These are phyloP conservation scores for Metschnikowia hibisci DNA, from an alignment of 805 yeast genomes.

Conservation along the genomic window DNA sequence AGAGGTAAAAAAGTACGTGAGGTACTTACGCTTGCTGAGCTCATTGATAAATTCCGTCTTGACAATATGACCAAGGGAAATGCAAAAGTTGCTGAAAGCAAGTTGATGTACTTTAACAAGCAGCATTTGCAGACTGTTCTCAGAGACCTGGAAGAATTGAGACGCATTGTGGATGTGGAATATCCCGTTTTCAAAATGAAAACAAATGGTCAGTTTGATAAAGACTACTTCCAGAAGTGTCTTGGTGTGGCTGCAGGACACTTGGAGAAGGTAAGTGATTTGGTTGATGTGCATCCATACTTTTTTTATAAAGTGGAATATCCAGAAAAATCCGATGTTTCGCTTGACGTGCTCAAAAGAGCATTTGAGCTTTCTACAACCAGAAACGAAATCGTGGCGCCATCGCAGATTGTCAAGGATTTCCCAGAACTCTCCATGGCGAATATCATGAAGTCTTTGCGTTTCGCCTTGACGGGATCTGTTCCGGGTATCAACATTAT, in stretches of 20 bases:
- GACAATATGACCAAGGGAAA: slow-evolving; percentile 86
- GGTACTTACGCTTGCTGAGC: slow-evolving; percentile 46
- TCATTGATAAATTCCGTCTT: slow-evolving; percentile 55
- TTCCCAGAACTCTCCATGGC: slow-evolving; percentile 3
- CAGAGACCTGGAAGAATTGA: slow-evolving; percentile 30
- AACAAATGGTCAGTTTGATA: slow-evolving; percentile 15
- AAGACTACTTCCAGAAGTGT: slow-evolving; percentile 35
- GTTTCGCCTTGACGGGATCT: slow-evolving; percentile 70
- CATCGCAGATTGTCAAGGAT: slow-evolving; percentile 2
- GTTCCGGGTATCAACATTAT: slow-evolving; percentile 68
- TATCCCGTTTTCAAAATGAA: slow-evolving; percentile 19
- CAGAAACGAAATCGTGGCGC: slow-evolving; percentile 1
- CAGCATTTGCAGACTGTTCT: slow-evolving; percentile 52
- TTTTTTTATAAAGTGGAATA: slow-evolving; percentile 42
- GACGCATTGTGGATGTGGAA: slow-evolving; percentile 32
- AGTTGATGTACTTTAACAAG: slow-evolving; percentile 75
- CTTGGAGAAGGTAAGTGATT: slow-evolving; percentile 52
- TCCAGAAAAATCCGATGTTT: not conserved
- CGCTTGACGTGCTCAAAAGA: slow-evolving; percentile 15
- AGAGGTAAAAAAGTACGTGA: slow-evolving; percentile 50
- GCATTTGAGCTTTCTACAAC: slow-evolving; percentile 14
- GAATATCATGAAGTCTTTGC: slow-evolving; percentile 12
- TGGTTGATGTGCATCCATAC: slow-evolving; percentile 45
- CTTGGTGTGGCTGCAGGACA: slow-evolving; percentile 45
- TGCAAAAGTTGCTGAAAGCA: slow-evolving; percentile 81